These are phyloP conservation scores for Beta macrorhiza DNA, from an alignment of 179 eudicot genomes.

Conservation along the genomic window DNA sequence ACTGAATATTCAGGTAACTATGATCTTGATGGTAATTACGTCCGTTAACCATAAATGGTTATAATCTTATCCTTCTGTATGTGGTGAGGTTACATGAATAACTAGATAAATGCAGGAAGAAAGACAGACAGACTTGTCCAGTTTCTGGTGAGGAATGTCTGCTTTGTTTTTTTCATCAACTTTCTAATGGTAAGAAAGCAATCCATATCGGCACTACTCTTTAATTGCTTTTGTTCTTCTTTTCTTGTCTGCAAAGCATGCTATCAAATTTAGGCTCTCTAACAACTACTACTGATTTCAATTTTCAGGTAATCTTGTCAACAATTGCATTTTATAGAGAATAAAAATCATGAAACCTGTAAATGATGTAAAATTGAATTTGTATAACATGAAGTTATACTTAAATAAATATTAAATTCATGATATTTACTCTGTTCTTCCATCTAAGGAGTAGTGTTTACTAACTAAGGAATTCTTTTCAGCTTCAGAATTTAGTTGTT, in stretches of 20 bases:
- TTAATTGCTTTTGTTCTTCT: background rate
- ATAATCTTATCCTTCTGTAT: conserved; percentile 23
- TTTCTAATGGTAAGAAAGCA: background rate
- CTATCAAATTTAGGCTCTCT: background rate
- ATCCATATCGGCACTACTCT: background rate
- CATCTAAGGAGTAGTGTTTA: background rate
- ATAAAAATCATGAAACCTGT: background rate
- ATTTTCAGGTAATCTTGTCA: background rate
- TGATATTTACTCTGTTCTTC: background rate
- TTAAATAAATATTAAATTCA: background rate
- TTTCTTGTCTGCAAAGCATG: background rate
- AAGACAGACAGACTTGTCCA: conserved; percentile 2
- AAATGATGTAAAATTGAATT: background rate
- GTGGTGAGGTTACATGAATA: background rate
- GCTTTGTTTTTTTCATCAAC: background rate
- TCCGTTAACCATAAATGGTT: conserved; percentile 10
- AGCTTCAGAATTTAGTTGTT: background rate
- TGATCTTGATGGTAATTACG: conserved; percentile 16
- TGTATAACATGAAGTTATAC: background rate
- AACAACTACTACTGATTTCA: background rate
- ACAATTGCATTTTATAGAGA: background rate
- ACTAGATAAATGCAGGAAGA: conserved; percentile 27
- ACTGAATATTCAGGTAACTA: background rate
- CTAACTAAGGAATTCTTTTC: background rate
- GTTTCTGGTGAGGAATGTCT: conserved; percentile 5